Percentiles rank a stretch among this genome's conserved stretches.
These are phyloP conservation scores for Corrigiola litoralis DNA, from an alignment of 179 eudicot genomes.

Conservation along the genomic window DNA sequence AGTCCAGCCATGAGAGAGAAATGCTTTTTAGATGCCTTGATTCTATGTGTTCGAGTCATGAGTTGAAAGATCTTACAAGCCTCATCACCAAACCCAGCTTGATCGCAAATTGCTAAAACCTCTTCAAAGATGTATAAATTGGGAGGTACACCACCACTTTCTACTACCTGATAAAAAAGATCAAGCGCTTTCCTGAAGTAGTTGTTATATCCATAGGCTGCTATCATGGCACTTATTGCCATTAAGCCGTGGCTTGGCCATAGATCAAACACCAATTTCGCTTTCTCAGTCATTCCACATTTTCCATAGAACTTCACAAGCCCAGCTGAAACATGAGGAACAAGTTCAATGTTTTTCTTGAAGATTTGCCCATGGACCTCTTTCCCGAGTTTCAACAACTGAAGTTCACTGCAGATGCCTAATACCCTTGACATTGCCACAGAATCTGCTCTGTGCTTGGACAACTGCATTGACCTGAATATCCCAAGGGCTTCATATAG, in stretches of 20 bases:
- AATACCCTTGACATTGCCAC: slow-evolving; percentile 51
- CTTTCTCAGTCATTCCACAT: slow-evolving; percentile 53
- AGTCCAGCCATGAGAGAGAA: slow-evolving; percentile 47
- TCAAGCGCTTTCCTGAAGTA: slow-evolving; percentile 43
- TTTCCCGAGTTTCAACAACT: slow-evolving; percentile 53
- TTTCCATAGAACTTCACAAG: slow-evolving; percentile 62
- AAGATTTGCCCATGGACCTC: slow-evolving; percentile 71
- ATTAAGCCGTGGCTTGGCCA: slow-evolving; percentile 46
- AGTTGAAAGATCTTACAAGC: slow-evolving; percentile 48
- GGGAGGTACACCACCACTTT: slow-evolving; percentile 44
- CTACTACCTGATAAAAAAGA: slow-evolving; percentile 42
- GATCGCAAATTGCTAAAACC: slow-evolving; percentile 51
- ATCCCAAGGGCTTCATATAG: slow-evolving; percentile 50
- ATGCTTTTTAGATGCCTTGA: slow-evolving; percentile 47
- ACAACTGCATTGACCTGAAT: slow-evolving; percentile 72
- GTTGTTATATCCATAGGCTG: slow-evolving; percentile 48
- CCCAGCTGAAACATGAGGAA: slow-evolving; percentile 57
- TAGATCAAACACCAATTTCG: slow-evolving; percentile 47
- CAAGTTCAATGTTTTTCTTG: slow-evolving; percentile 42
- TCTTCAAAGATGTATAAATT: slow-evolving; percentile 47
- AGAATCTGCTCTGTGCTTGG: slow-evolving; percentile 71
- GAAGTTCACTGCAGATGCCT: slow-evolving; percentile 42
- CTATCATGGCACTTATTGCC: slow-evolving; percentile 62
- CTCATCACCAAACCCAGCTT: slow-evolving; percentile 66
- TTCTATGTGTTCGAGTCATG: slow-evolving; percentile 41